Base-by-base conservation (phyloP, 148 eudicot genomes). In the Heliosperma pusillum region DNA sequence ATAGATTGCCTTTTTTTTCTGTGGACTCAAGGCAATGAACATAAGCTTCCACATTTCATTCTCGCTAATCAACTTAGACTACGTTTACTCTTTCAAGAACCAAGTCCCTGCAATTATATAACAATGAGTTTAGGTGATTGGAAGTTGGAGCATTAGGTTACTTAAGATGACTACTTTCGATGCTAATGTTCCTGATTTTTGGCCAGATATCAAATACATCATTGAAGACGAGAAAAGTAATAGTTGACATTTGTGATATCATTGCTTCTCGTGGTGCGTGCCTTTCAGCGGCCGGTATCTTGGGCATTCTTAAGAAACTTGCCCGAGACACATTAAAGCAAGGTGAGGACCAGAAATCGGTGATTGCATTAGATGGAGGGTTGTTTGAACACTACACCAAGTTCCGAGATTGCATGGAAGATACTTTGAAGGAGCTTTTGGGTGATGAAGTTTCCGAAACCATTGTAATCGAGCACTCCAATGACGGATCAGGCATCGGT, bases 401-500 rank as follows among this genome's bases (percentile, higher is more conserved):
- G 72, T 95, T 90, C 86, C 87, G 98, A 24, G 82, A 81, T 10
- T 85, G 86, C 69, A 68, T 95, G 92, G 91, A 89, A 72, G 78
- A 80, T 89, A 79, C 90, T 21, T 82, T 95, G 47, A 86, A 85
- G 74, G 96, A 92, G 76, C 84, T 95, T 50, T 75, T 95, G 11
- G 97, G 97, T 21, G 88, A 80, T 27, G 93, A 87, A 50, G 86
- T 82, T 30, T 86, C 90, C 9, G 83, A 88, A 8, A 81, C 82
- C 70, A 74, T 95, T 22, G 78, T 84, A 12, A 65, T 92, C n/a
- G 86, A 87, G 80, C 98, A 82, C 57, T 90, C 96, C 7, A 92
- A 89, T 36, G 98, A 92, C 53, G 98, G 97, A 11, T 92, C 98
- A 0, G 98, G 98, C 44, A 88, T 89, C 19, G 98, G 98, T 50